Evolutionary conservation across 2,329 filamentous ascomycete species (phyloP).

Genomic region (Colletotrichum eleusines): DNA sequence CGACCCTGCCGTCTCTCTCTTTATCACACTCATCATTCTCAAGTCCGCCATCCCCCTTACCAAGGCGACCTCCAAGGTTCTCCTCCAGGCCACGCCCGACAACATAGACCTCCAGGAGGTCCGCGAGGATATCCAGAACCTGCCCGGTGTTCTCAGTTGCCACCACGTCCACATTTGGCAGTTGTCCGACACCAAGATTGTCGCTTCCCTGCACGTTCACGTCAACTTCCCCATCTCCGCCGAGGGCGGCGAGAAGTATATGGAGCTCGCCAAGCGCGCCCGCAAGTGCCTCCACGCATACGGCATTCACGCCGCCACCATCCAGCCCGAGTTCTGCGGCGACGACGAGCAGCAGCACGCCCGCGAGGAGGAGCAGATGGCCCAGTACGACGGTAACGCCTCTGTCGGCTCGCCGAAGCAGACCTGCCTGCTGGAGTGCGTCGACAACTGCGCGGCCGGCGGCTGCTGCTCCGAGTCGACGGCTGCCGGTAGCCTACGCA

Average conservation of each 20-base stretch:
- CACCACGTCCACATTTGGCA: slow-evolving; percentile 99
- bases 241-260: slow-evolving; percentile 83
- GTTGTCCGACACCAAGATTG: slow-evolving; percentile 91
- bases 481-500: slow-evolving; percentile 49
- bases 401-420: slow-evolving; percentile 44
- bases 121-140: slow-evolving; percentile 86
- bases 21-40: slow-evolving; percentile 87
- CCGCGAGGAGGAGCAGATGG: slow-evolving; percentile 48
- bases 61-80: slow-evolving; percentile 83
- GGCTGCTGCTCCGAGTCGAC: slow-evolving; percentile 57
- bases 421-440: slow-evolving; percentile 65
- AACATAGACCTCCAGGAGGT: slow-evolving; percentile 91
- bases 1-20: slow-evolving; percentile 90
- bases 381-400: slow-evolving; percentile 52
- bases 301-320: slow-evolving; percentile 96
- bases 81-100: slow-evolving; percentile 93
- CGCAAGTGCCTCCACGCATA: slow-evolving; percentile 92
- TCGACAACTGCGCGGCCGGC: slow-evolving; percentile 60
- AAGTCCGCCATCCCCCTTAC: slow-evolving; percentile 83
- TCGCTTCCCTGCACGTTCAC: slow-evolving; percentile 94
- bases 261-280: slow-evolving; percentile 86
- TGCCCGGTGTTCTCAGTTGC: slow-evolving; percentile 88
- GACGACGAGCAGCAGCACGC: slow-evolving; percentile 57
- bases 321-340: slow-evolving; percentile 89
- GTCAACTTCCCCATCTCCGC: slow-evolving; percentile 91